These are phyloP conservation scores for Hirsutella minnesotensis DNA, from an alignment of 2,329 filamentous ascomycete species.

Conservation along the genomic window DNA sequence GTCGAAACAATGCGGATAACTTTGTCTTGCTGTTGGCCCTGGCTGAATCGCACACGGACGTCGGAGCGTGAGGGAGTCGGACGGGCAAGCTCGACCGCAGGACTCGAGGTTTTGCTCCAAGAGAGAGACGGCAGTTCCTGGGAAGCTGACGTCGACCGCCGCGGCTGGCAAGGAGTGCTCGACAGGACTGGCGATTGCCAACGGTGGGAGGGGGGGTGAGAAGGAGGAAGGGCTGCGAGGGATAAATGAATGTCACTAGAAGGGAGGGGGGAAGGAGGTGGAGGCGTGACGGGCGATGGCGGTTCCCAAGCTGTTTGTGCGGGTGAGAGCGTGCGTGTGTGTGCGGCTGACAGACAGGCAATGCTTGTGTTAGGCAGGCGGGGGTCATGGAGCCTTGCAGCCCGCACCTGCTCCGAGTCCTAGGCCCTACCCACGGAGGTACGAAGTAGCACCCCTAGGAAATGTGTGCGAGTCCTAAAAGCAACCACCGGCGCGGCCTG, in stretches of 20 bases:
- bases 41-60: background rate
- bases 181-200: background rate
- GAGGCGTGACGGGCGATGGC: background rate
- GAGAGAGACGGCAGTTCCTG: slow-evolving; percentile 1
- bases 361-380: background rate
- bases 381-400: background rate
- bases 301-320: no score
- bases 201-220: background rate
- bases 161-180: background rate
- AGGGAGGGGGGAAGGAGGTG: background rate
- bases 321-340: background rate
- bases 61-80: background rate
- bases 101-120: background rate
- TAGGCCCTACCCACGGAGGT: no score
- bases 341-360: background rate
- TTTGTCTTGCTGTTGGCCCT: slow-evolving; percentile 3
- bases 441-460: no score
- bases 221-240: background rate
- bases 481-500: no score
- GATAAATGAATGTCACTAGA: background rate
- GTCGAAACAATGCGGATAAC: slow-evolving; percentile 2
- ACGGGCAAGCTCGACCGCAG: background rate
- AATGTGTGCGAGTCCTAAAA: no score
- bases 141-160: slow-evolving; percentile 1
- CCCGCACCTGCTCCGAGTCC: background rate